phyloP scores from a whole-genome alignment of 495 filamentous ascomycete species.

The Oidiodendron maius region DNA sequence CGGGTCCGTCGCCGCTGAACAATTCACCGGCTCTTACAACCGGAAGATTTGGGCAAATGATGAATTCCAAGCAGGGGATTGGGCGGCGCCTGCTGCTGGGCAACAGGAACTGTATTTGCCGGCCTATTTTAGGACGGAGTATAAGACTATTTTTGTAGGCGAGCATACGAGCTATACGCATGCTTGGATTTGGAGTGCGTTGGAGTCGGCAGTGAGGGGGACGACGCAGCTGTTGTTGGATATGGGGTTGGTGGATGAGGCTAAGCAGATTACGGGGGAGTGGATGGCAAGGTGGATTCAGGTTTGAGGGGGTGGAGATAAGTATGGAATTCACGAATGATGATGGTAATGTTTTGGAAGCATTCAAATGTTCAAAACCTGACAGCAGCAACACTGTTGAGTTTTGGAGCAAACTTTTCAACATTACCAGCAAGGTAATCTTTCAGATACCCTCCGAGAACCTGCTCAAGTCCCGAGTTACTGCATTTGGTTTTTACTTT shows the following conservation, averaged over 20 bases:
- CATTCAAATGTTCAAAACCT: too few species aligned
- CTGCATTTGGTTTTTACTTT: too few species aligned
- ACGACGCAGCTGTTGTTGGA: conserved; percentile 60
- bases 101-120: conserved; percentile 63
- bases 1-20: conserved; percentile 45
- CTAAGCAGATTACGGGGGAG: conserved; percentile 52
- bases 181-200: conserved; percentile 63
- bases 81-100: conserved; percentile 49
- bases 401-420: too few species aligned
- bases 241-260: conserved; percentile 64
- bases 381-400: too few species aligned
- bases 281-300: conserved; percentile 63
- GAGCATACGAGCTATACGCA: conserved; percentile 73
- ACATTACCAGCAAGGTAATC: too few species aligned
- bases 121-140: conserved; percentile 61
- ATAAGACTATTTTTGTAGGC: conserved; percentile 57
- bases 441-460: background rate
- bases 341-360: too few species aligned
- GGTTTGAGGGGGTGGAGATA: background rate
- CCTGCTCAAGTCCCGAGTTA: background rate
- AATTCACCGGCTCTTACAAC: conserved; percentile 54
- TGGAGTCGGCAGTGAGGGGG: conserved; percentile 63
- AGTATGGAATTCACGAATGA: too few species aligned
- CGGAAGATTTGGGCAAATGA: conserved; percentile 56
- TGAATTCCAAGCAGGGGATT: conserved; percentile 43